Evolutionary conservation across 164 flowering plant genomes (phyloP).

Genomic region (Tetracentron sinense): DNA sequence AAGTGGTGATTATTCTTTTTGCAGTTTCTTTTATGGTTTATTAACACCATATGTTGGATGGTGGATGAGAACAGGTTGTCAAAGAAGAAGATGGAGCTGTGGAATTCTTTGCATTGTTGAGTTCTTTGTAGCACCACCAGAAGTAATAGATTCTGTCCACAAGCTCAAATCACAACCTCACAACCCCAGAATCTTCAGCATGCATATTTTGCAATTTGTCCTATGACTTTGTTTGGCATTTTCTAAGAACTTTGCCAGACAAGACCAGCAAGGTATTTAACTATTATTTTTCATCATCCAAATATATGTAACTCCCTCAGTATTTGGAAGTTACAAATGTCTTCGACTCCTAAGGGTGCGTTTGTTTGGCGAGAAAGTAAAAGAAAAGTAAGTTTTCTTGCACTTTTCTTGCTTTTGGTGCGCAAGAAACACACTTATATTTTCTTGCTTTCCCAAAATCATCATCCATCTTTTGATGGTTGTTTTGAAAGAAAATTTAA

Average conservation of each 20-base stretch:
- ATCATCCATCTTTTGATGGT: too few relatives aligned
- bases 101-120: conserved; percentile 25
- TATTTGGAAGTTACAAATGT: neutral
- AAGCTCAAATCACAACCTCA: neutral
- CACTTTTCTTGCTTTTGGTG: too few relatives aligned
- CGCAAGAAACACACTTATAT: too few relatives aligned
- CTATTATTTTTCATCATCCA: neutral
- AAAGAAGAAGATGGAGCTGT: conserved; percentile 25
- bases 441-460: too few relatives aligned
- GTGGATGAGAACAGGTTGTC: conserved; percentile 22
- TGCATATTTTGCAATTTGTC: neutral
- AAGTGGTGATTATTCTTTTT: too few relatives aligned
- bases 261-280: conserved; percentile 19
- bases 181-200: neutral
- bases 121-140: conserved; percentile 12
- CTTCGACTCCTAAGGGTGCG: too few relatives aligned
- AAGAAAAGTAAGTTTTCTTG: too few relatives aligned
- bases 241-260: conserved; percentile 15
- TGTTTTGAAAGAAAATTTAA: too few relatives aligned
- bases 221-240: conserved; percentile 10
- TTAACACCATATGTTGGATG: neutral
- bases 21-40: conserved; percentile 3
- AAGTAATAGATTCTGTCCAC: conserved; percentile 2
- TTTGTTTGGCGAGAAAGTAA: too few relatives aligned
- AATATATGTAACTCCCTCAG: neutral